phyloP scores from a whole-genome alignment of 164 flowering plant species.

The Magnolia officinalis region DNA sequence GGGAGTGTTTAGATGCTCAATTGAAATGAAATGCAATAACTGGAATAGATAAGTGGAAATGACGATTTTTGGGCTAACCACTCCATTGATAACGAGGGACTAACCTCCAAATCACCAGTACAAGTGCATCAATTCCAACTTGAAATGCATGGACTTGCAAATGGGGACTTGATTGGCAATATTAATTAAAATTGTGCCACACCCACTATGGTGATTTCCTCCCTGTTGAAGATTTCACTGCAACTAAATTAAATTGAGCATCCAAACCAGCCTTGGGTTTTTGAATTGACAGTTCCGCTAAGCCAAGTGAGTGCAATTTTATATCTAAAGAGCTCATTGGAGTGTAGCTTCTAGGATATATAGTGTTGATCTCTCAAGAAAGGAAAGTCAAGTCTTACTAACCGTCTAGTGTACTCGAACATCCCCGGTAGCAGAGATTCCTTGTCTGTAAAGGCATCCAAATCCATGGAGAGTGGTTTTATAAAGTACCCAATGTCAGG shows the following conservation, averaged over 20 bases:
- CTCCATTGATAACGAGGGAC: too few species aligned
- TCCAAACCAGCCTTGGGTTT: neutral
- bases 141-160: too few species aligned
- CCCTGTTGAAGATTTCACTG: neutral
- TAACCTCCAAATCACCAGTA: too few species aligned
- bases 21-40: too few species aligned
- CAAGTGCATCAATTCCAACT: too few species aligned
- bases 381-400: constrained; percentile 11
- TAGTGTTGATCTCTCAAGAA: neutral
- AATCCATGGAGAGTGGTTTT: constrained; percentile 69
- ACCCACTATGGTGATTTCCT: too few species aligned
- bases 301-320: neutral
- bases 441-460: constrained; percentile 43
- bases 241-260: neutral
- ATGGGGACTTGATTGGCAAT: too few species aligned
- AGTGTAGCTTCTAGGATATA: neutral
- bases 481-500: constrained; percentile 94
- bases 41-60: too few species aligned
- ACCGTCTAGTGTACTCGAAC: constrained; percentile 87
- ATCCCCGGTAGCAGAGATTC: constrained; percentile 86
- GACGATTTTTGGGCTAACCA: too few species aligned
- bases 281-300: neutral
- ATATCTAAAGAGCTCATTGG: neutral
- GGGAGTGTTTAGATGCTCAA: too few species aligned
- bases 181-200: too few species aligned